These are phyloP conservation scores for Talaromyces sp. DNA, from an alignment of 2,329 filamentous ascomycete genomes.

Conservation along the genomic window DNA sequence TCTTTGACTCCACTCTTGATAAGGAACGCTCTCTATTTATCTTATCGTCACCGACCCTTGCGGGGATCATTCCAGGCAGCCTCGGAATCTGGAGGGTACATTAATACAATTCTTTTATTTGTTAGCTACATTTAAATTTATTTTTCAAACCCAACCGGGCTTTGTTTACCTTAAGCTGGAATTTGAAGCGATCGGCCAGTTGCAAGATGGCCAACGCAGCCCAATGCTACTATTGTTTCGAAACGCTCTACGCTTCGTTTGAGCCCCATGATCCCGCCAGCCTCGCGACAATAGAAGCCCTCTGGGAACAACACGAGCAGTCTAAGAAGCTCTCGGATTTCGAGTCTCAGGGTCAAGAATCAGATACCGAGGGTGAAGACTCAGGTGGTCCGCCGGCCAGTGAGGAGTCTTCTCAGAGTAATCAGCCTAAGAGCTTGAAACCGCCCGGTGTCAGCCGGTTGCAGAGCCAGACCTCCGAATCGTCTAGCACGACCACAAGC, in stretches of 20 bases:
- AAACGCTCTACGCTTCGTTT: conserved; percentile 76
- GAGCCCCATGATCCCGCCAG: conserved; percentile 68
- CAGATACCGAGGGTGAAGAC: conserved; percentile 35
- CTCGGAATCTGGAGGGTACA: conserved; percentile 9
- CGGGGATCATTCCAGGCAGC: conserved; percentile 8
- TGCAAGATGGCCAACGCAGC: conserved; percentile 74
- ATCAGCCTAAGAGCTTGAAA: conserved; percentile 29
- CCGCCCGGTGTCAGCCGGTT: conserved; percentile 38
- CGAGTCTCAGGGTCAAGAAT: conserved; percentile 30
- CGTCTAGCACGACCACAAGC: conserved; percentile 43
- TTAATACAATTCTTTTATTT: neutral
- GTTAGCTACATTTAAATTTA: neutral
- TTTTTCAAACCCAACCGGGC: neutral
- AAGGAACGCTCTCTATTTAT: conserved; percentile 19
- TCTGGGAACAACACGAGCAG: conserved; percentile 61
- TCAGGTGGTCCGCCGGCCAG: conserved; percentile 6
- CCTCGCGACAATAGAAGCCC: conserved; percentile 69
- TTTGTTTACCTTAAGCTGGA: neutral
- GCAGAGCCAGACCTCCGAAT: conserved; percentile 38
- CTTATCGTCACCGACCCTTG: conserved; percentile 18
- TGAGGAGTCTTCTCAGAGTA: conserved; percentile 27
- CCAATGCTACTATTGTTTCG: conserved; percentile 94
- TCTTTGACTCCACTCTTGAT: conserved; percentile 8
- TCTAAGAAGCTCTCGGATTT: conserved; percentile 42
- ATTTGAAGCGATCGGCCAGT: neutral